Evolutionary conservation across 164 flowering plant genomes (phyloP), one percentile per base, ranked within the genome.

Genomic region (Tetracentron sinense): DNA sequence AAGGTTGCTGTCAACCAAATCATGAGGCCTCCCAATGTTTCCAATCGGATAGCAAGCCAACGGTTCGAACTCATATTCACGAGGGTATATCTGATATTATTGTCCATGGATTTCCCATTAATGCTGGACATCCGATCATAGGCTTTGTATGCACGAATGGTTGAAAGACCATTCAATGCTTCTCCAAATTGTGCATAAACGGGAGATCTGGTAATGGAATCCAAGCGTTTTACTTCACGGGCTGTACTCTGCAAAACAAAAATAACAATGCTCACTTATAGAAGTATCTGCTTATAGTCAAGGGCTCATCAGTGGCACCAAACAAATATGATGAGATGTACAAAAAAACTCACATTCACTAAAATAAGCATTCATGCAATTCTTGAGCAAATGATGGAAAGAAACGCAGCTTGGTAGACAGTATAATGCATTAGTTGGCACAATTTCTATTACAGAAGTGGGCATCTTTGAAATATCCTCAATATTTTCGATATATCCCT

Each of bases 131-230:
- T 90, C 54, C 98, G 81, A 72, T 95, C 98, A 78, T 92, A 87
- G 28, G 99, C 99, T 81, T 92, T 82, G 74, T 92, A 95, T 27
- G 97, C 99, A 63, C 99, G 90, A 58, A 95, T 92, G 7, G 92
- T 85, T 42, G 95, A 67, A 19, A 95, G 68, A 31, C 99, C 99
- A 82, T 95, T 92, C 30, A 95, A 75, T 30, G 99, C 99, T 80
- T 95, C 99, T 54, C 93, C 88, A 76, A 95, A 95, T 74, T 95
- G 99, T 47, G 99, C 99, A 78, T 95, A 95, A 46, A 95, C 98
- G 58, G 99, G 99, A 58, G 99, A 95, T 77, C 99, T 86, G 10
- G 83, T 75, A 44, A 90, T 78, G 51, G 99, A 95, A 78, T 92
- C 98, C 74, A 95, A 66, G 1, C 99, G 91, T 75, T 95, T 95